phyloP scores from a whole-genome alignment of 2,329 filamentous ascomycete species.

The Colletotrichum aenigma region DNA sequence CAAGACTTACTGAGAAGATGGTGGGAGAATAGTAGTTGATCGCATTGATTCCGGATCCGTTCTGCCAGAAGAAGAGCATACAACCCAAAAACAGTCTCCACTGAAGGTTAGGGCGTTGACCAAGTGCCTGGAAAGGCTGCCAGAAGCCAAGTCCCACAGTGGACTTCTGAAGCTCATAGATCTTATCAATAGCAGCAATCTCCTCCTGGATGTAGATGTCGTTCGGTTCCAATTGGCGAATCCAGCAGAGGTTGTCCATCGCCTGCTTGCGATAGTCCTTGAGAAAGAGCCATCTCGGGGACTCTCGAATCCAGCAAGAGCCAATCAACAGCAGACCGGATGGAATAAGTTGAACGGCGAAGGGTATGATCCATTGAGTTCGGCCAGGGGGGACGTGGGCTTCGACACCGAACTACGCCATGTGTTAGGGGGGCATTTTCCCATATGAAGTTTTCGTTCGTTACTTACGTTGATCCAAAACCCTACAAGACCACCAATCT shows the following conservation, averaged over 20 bases:
- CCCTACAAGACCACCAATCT: conserved; percentile 56
- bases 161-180: conserved; percentile 51
- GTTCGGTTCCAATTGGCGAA: conserved; percentile 51
- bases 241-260: conserved; percentile 56
- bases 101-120: conserved; percentile 50
- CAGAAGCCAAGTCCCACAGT: conserved; percentile 64
- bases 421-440: neutral
- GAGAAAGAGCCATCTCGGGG: conserved; percentile 64
- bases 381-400: conserved; percentile 14
- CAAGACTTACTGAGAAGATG: conserved; percentile 54
- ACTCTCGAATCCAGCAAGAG: conserved; percentile 55
- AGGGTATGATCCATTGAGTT: conserved; percentile 52
- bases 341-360: conserved; percentile 60
- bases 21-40: conserved; percentile 69
- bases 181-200: conserved; percentile 58
- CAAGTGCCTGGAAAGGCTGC: conserved; percentile 59
- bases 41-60: conserved; percentile 68
- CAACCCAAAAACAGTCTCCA: conserved; percentile 68
- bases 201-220: conserved; percentile 68
- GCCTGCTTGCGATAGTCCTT: conserved; percentile 57
- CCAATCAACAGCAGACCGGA: conserved; percentile 54
- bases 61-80: conserved; percentile 71
- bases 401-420: conserved; percentile 29
- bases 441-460: neutral
- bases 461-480: conserved; percentile 50